Evolutionary conservation across 352 stramenopile species (phyloP).

Genomic region (Phytopythium helicoides): DNA sequence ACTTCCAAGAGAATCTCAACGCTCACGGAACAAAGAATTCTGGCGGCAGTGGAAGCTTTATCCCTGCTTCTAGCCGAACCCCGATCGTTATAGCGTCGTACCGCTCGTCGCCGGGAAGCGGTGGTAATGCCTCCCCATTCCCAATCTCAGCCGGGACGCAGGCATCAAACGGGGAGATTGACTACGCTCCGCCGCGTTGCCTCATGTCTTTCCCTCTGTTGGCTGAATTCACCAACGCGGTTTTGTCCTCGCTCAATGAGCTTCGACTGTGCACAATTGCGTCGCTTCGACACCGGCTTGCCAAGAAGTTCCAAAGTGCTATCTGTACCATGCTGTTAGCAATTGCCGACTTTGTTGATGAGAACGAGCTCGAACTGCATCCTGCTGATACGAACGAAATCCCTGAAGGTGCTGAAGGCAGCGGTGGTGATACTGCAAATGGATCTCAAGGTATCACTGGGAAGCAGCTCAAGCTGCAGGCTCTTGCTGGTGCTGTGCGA

Average conservation of each 20-base stretch:
- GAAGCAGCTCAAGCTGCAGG: conserved; percentile 18
- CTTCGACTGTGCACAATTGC: conserved; percentile 73
- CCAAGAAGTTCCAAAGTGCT: conserved; percentile 53
- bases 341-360: conserved; percentile 50
- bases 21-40: conserved; percentile 31
- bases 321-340: conserved; percentile 47
- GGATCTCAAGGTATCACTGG: conserved; percentile 1
- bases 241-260: conserved; percentile 82
- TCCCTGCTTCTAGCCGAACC: conserved; percentile 35
- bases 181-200: conserved; percentile 67
- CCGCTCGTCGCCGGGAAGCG: conserved; percentile 27
- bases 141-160: conserved; percentile 3
- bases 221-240: conserved; percentile 80
- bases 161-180: conserved; percentile 20
- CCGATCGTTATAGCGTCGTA: conserved; percentile 74
- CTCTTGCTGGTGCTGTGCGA: conserved; percentile 38
- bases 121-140: conserved; percentile 7
- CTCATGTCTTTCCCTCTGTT: conserved; percentile 87
- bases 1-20: conserved; percentile 62
- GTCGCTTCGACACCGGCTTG: conserved; percentile 55
- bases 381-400: background rate
- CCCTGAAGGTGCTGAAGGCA: conserved; percentile 12
- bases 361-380: conserved; percentile 45
- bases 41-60: conserved; percentile 13
- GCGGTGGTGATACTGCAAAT: conserved; percentile 1